Evolutionary conservation across 1,139 yeast genomes (phyloP).

Genomic region (Hanseniaspora gamundiae): DNA sequence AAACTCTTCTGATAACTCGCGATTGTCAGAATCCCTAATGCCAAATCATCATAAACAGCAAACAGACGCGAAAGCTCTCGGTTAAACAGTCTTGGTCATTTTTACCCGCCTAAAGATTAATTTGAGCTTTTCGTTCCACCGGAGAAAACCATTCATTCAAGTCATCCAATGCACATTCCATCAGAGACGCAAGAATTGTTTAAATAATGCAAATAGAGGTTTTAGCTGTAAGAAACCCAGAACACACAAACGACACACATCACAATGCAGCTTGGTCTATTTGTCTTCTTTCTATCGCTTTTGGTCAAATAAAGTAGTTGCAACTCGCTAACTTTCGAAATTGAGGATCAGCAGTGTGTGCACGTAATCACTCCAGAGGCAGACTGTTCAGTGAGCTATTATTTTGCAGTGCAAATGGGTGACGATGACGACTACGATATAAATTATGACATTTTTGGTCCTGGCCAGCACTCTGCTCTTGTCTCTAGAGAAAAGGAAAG

Average conservation of each 20-base stretch:
- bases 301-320: neutral
- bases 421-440: conserved; percentile 62
- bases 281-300: neutral
- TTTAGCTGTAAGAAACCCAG: no score
- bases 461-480: conserved; percentile 39
- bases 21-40: no score
- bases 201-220: no score
- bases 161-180: no score
- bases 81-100: no score
- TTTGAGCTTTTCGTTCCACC: no score
- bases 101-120: no score
- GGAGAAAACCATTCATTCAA: no score
- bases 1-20: no score
- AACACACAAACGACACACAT: neutral
- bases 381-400: conserved; percentile 58
- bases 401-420: conserved; percentile 88
- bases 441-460: conserved; percentile 63
- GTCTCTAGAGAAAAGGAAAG: conserved; percentile 53
- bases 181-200: no score
- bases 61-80: no score
- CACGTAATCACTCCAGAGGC: conserved; percentile 60
- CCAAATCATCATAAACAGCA: no score
- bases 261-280: neutral
- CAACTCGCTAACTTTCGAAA: conserved; percentile 53
- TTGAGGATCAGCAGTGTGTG: conserved; percentile 73